phyloP scores from a whole-genome alignment of 768 basidiomycete genomes.

The Pseudohyphozyma bogoriensis region DNA sequence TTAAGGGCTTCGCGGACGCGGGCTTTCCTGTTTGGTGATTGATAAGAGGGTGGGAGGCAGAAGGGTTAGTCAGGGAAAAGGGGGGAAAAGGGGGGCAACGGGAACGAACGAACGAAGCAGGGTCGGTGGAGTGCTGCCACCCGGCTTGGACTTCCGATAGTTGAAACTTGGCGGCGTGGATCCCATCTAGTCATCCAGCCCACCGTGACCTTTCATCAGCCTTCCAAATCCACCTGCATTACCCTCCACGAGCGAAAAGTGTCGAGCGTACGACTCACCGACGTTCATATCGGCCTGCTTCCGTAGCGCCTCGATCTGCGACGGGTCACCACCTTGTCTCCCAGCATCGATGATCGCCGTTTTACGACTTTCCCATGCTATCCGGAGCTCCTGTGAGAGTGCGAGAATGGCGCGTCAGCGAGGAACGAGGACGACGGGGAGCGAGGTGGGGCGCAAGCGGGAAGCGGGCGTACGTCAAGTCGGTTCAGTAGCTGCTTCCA shows the following conservation, averaged over 20 bases:
- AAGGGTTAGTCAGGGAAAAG: no score
- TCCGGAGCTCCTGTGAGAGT: slow-evolving; percentile 6
- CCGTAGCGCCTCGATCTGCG: background rate
- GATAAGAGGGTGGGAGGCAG: background rate
- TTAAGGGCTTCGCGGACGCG: slow-evolving; percentile 25
- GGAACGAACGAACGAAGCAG: slow-evolving; percentile 8
- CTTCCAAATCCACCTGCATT: no score
- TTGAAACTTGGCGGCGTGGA: slow-evolving; percentile 25
- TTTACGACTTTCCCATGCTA: slow-evolving; percentile 15
- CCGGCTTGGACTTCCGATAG: slow-evolving; percentile 16
- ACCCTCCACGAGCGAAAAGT: background rate
- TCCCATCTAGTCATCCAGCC: slow-evolving; percentile 2
- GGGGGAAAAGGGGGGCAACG: no score
- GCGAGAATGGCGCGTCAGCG: background rate
- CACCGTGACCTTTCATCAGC: no score
- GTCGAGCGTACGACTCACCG: slow-evolving; percentile 3
- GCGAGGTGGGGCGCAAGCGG: background rate
- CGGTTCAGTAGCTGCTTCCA: slow-evolving; percentile 17
- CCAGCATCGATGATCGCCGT: slow-evolving; percentile 3
- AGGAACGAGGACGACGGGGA: background rate
- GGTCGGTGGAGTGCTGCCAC: slow-evolving; percentile 20
- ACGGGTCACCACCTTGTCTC: slow-evolving; percentile 20
- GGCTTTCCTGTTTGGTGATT: slow-evolving; percentile 6
- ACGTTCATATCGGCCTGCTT: slow-evolving; percentile 2
- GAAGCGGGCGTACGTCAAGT: background rate